Evolutionary conservation across 2,329 filamentous ascomycete genomes (phyloP).

Genomic region (Apiospora sp.): DNA sequence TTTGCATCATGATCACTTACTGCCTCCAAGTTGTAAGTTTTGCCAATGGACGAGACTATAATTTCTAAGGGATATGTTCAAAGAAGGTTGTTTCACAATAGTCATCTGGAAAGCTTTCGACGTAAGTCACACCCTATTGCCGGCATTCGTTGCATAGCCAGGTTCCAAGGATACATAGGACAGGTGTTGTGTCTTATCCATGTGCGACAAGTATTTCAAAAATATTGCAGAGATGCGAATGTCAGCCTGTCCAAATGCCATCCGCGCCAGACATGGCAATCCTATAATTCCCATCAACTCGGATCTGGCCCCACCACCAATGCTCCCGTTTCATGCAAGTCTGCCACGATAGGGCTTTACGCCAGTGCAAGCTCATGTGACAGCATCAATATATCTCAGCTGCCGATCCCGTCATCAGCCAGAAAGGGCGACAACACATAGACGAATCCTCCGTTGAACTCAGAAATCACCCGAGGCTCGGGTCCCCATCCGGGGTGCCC

Average conservation of each 20-base stretch:
- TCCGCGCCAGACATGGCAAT: background rate
- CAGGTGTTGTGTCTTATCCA: background rate
- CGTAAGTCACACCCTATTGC: background rate
- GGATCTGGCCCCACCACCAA: background rate
- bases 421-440: background rate
- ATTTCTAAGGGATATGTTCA: background rate
- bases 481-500: slow-evolving; percentile 1
- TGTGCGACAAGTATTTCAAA: background rate
- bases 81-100: background rate
- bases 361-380: background rate
- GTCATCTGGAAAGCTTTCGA: background rate
- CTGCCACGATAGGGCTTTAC: background rate
- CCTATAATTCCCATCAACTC: background rate
- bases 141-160: background rate
- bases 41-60: background rate
- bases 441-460: background rate
- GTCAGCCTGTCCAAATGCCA: background rate
- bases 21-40: background rate
- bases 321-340: slow-evolving; percentile 13
- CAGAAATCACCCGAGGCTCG: slow-evolving; percentile 5
- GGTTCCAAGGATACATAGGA: background rate
- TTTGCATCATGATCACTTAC: background rate
- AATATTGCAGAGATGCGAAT: background rate
- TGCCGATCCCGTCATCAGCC: background rate
- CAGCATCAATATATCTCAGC: background rate